Conservation (phyloP, 2,329 filamentous ascomycete genomes). For the Xylaria sp. region DNA sequence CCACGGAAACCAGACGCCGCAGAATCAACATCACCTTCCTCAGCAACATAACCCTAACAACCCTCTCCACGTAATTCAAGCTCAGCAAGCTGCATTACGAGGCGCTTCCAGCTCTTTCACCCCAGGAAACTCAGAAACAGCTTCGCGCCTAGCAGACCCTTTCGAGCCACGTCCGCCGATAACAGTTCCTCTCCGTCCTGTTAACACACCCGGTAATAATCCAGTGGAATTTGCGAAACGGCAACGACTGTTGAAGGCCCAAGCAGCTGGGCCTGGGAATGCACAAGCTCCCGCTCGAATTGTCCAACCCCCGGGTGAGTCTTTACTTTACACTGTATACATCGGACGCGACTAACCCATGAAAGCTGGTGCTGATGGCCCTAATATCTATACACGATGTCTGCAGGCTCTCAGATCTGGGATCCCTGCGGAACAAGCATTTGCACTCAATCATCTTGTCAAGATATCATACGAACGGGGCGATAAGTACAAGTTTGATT, state of each 20-base stretch:
- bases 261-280: slow-evolving; percentile 49
- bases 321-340: slow-evolving; percentile 7
- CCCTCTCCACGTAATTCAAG: slow-evolving; percentile 48
- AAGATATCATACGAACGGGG: slow-evolving; percentile 95
- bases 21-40: slow-evolving; percentile 44
- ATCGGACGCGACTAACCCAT: slow-evolving; percentile 38
- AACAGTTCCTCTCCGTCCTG: slow-evolving; percentile 75
- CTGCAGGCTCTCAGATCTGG: slow-evolving; percentile 84
- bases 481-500: slow-evolving; percentile 95
- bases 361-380: slow-evolving; percentile 73
- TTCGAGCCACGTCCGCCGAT: slow-evolving; percentile 75
- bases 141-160: slow-evolving; percentile 70
- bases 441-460: slow-evolving; percentile 90
- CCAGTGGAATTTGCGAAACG: slow-evolving; percentile 73
- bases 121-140: slow-evolving; percentile 65
- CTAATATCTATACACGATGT: slow-evolving; percentile 92
- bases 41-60: slow-evolving; percentile 48
- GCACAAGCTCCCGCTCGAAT: slow-evolving; percentile 63
- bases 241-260: slow-evolving; percentile 57
- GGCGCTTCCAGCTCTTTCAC: slow-evolving; percentile 59
- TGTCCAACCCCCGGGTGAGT: slow-evolving; percentile 71
- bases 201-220: slow-evolving; percentile 79
- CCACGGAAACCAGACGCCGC: slow-evolving; percentile 38
- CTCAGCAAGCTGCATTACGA: slow-evolving; percentile 48
- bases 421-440: slow-evolving; percentile 85